Evolutionary conservation across 2,329 filamentous ascomycete species (phyloP), one percentile per base, ranked within the genome.

Genomic region (Aspergillus sclerotialis): DNA sequence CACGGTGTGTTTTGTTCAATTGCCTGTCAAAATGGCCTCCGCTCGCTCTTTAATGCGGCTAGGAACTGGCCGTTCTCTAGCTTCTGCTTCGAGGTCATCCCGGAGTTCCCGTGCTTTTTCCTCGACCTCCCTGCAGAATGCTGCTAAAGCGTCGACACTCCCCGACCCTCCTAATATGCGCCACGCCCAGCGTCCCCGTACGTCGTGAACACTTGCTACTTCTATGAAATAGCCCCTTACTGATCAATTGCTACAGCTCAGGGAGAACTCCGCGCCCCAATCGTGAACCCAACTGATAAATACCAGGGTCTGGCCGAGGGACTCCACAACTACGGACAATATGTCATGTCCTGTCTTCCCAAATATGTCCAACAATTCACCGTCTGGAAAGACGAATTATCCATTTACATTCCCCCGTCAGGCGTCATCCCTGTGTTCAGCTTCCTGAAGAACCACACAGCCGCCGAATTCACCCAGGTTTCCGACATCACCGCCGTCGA

Each of bases 341-440:
- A 94, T 76, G 70, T 98, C 56, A 90, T 98, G 78, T 89, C 88
- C 49, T 94, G 86, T 65, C 68, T 98, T 57, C 93, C 92, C 53
- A 96, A 95, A 73, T 95, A 94, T 68, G 78, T 98, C 53, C 93
- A 98, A 71, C 92, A 98, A 69, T 96, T 96, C 71, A 94, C 89
- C 9, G 90, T 98, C 36, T 98, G 92, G 92, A 98, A 98, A 71
- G 92, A 98, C 61, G 92, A 98, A 68, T 79, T 98, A 60, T 88
- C 84, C 52, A 86, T 95, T 62, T 90, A 93, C 67, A 92, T 96
- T 56, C 74, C 86, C 30, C 92, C 92, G 1, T 69, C 84, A 24
- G 92, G 87, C 49, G 80, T 96, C 51, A 78, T 95, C 49, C 92
- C 92, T 25, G 84, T 94, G 53, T 89, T 98, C 65, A 79, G 76